Evolutionary conservation across 352 stramenopile genomes (phyloP), one percentile per base, ranked within the genome.

Genomic region (Thraustotheca clavata): DNA sequence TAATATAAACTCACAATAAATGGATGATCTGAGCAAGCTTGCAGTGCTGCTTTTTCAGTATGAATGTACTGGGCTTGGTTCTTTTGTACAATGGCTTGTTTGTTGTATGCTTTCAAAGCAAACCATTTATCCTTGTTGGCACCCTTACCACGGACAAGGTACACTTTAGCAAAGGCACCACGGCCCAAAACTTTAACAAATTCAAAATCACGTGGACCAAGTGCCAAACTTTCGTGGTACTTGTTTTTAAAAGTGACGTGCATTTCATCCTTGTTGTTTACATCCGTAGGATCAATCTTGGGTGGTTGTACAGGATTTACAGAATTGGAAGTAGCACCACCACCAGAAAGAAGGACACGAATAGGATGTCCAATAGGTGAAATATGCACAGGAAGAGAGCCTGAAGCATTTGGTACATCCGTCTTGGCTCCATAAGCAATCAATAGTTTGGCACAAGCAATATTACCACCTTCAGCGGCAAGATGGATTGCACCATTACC

Each of bases 201-300:
- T 52, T 94, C 84, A 38, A 94, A 94, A 69, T 94, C 84, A 33
- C 84, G 82, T 27, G 84, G 84, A 12, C 84, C 82, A 7, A 94
- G 69, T 31, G 84, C 84, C 31, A 94, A 54, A 50, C 90, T 83
- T 67, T 90, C 74, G 69, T 94, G 82, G 72, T 94, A 94, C 69
- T 91, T 94, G 79, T 94, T 94, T 72, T 93, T 93, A 71, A 93
- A 93, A 20, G 83, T 83, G 43, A 93, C 70, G 70, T 93, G 83
- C 57, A 65, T 65, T 29, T 65, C 57, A 0, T n/a, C 57, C 57
- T 65, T 65, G 20, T 65, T 65, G n/a, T 74, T 80, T 5, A 87
- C 83, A 52, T 92, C 76, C 22, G 77, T 89, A 20, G 80, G 76
- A 31, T 89, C 88, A 22, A 60, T 69, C 16, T 88, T 77, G 16